These are phyloP conservation scores for Ophiostoma novo-ulmi DNA, from an alignment of 2,329 filamentous ascomycete genomes.

Conservation along the genomic window DNA sequence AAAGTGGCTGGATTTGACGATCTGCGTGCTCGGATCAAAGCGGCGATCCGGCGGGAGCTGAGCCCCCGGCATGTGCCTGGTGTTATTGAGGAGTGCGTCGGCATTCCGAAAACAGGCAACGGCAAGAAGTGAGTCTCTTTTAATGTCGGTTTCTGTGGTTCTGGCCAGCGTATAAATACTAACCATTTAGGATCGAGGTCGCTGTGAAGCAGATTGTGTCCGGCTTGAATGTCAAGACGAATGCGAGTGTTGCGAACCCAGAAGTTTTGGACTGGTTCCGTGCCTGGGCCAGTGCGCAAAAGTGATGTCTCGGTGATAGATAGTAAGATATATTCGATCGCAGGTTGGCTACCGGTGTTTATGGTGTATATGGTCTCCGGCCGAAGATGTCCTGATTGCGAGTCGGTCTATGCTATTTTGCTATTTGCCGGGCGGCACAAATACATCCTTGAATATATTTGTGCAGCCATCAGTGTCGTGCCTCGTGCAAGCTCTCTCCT, in stretches of 20 bases:
- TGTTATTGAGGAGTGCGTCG: slow-evolving; percentile 71
- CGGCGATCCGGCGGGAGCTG: slow-evolving; percentile 66
- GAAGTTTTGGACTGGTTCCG: slow-evolving; percentile 85
- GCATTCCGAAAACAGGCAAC: slow-evolving; percentile 87
- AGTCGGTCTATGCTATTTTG: neutral
- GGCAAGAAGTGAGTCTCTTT: slow-evolving; percentile 82
- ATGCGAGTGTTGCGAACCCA: slow-evolving; percentile 88
- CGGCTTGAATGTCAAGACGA: slow-evolving; percentile 78
- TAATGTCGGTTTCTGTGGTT: no score
- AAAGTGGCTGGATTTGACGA: slow-evolving; percentile 51
- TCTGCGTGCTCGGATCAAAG: slow-evolving; percentile 60
- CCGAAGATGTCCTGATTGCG: no score
- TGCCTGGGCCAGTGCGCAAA: slow-evolving; percentile 61
- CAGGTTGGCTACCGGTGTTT: no score
- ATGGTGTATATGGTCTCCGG: no score
- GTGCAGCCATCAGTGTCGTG: neutral
- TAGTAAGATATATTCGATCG: neutral
- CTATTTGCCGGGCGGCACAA: neutral
- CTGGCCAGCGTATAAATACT: neutral
- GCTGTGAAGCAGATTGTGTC: slow-evolving; percentile 95
- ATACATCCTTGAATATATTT: neutral
- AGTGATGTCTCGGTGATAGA: slow-evolving; percentile 19
- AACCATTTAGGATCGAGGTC: slow-evolving; percentile 68
- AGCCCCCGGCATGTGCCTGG: slow-evolving; percentile 86
- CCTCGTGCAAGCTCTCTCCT: neutral